Evolutionary conservation across 1,284 basidiomycete genomes (phyloP).

Genomic region (Trametes versicolor): DNA sequence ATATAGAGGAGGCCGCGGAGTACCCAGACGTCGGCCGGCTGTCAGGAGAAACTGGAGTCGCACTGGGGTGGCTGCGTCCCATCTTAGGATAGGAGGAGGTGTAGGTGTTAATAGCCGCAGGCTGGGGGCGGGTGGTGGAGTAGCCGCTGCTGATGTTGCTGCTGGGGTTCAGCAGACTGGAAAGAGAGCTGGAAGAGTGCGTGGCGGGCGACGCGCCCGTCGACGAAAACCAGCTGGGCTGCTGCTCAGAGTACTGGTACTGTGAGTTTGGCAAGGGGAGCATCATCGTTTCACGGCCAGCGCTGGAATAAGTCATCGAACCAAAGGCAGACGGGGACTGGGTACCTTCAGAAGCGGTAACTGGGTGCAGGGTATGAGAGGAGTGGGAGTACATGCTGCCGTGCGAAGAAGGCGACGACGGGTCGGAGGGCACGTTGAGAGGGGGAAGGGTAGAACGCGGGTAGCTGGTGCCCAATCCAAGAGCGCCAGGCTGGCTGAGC

Average conservation of each 20-base stretch:
- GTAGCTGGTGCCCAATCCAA: conserved; percentile 69
- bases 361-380: conserved; percentile 67
- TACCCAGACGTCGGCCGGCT: conserved; percentile 85
- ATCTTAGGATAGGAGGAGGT: conserved; percentile 70
- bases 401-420: conserved; percentile 64
- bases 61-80: conserved; percentile 66
- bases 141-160: conserved; percentile 67
- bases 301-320: conserved; percentile 59
- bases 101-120: conserved; percentile 75
- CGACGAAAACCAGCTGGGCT: conserved; percentile 67
- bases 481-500: conserved; percentile 61
- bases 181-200: conserved; percentile 73
- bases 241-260: conserved; percentile 65
- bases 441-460: conserved; percentile 77
- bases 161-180: conserved; percentile 81
- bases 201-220: conserved; percentile 55
- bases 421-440: conserved; percentile 81
- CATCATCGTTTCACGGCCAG: conserved; percentile 54
- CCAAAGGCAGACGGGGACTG: conserved; percentile 65
- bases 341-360: conserved; percentile 73
- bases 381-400: conserved; percentile 61
- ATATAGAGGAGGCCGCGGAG: conserved; percentile 76
- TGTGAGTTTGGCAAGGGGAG: conserved; percentile 58
- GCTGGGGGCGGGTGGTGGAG: conserved; percentile 39
- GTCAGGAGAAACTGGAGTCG: conserved; percentile 81